Evolutionary conservation across 2,329 filamentous ascomycete genomes (phyloP), one percentile per base, ranked within the genome.

Genomic region (Cercospora nicotianae): DNA sequence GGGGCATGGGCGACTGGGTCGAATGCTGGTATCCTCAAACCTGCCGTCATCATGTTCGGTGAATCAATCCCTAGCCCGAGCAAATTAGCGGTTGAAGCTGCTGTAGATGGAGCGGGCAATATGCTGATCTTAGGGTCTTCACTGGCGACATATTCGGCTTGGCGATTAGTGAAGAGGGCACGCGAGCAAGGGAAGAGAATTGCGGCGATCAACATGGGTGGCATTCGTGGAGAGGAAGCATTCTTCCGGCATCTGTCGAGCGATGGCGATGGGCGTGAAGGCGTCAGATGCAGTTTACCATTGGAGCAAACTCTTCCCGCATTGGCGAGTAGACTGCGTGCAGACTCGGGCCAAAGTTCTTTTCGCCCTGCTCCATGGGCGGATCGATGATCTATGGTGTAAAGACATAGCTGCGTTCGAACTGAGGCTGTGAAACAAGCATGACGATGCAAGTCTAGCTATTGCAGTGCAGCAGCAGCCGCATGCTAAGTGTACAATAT

Each of bases 1-100:
- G 94, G 94, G 0, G 94, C 93, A 0, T 96, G 90, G 92, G 81
- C 83, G 45, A 74, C 84, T 5, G 68, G 67, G 2, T 76, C 77
- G 6, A 78, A 72, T 6, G 92, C 89, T 0, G 95, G 94, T 2
- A 88, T 98, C 42, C 79, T 99, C 65, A 98, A 98, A 77, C 95
- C 95, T 3, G 92, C 92, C 0, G 94, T 99, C 2, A 89, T 94
- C 74, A 97, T 98, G 93, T 98, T 98, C 78, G 95, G 95, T 16
- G 95, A 98, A 80, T 94, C 88, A 68, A 96, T 98, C 60, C 83
- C 87, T 0, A 79, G 81, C 1, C 75, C 81, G 1, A 89, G 94
- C 39, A 97, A 96, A 78, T 79, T 82, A 1, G 89, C 88, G 0
- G 94, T 94, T 1, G 94, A 98, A 76, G 81, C 87, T 30, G 91